phyloP scores from a whole-genome alignment of 1,284 basidiomycete genomes.

The Anthracocystis setariae region DNA sequence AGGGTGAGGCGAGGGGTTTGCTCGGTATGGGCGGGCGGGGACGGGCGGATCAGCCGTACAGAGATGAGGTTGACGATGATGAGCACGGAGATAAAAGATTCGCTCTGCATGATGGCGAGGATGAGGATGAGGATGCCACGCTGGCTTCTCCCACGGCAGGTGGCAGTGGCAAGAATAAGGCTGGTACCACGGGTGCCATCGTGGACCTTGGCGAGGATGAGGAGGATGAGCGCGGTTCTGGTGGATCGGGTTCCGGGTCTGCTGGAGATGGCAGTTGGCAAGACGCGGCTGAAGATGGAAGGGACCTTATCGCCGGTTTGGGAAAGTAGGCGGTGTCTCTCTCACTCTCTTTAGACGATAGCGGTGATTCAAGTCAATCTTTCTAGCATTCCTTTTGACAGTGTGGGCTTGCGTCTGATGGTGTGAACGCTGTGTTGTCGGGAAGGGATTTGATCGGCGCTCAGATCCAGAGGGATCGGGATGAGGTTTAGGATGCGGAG shows the following conservation, averaged over 20 bases:
- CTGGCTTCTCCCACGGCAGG: not conserved
- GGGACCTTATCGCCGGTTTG: conserved; percentile 25
- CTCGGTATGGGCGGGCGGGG: conserved; percentile 10
- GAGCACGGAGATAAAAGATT: conserved; percentile 33
- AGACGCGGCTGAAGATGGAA: conserved; percentile 36
- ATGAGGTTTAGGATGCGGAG: too few species aligned
- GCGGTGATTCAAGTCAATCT: too few species aligned
- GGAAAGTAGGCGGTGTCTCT: conserved; percentile 1
- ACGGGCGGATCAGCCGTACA: conserved; percentile 25
- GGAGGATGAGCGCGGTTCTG: conserved; percentile 10
- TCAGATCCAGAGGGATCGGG: too few species aligned
- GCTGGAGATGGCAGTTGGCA: conserved; percentile 41
- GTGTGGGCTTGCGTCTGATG: too few species aligned
- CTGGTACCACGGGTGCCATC: conserved; percentile 7
- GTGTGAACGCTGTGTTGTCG: too few species aligned
- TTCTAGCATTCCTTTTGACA: too few species aligned
- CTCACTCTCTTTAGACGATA: not conserved
- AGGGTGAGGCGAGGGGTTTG: conserved; percentile 14
- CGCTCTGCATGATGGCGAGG: conserved; percentile 31
- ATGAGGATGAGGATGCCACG: conserved; percentile 25
- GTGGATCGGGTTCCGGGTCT: conserved; percentile 12
- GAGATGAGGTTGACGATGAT: conserved; percentile 38
- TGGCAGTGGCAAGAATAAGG: not conserved
- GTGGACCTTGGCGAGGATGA: conserved; percentile 31
- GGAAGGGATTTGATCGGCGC: too few species aligned